phyloP scores from a whole-genome alignment of 2,329 filamentous ascomycete genomes.

The Hypomyces perniciosus region DNA sequence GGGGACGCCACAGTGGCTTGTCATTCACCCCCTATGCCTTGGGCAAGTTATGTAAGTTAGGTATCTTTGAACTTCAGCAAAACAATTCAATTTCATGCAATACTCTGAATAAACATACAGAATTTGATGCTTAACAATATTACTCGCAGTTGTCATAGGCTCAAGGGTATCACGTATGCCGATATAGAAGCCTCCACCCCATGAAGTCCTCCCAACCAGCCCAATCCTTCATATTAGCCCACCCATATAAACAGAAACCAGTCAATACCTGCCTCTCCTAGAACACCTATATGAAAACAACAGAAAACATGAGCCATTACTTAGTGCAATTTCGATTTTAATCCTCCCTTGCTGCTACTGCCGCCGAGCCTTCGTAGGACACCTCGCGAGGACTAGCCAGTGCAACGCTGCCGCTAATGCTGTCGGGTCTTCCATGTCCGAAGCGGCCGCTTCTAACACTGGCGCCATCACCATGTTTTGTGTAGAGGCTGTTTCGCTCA shows the following conservation, averaged over 20 bases:
- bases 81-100: too few relatives aligned
- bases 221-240: slow-evolving; percentile 7
- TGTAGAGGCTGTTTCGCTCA: slow-evolving; percentile 78
- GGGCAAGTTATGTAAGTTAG: background rate
- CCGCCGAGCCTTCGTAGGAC: slow-evolving; percentile 20
- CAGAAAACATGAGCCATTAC: background rate
- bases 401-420: slow-evolving; percentile 69
- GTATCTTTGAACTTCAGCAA: background rate
- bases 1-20: slow-evolving; percentile 20
- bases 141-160: slow-evolving; percentile 9
- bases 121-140: background rate
- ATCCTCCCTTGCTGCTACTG: slow-evolving; percentile 14
- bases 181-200: slow-evolving; percentile 18
- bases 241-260: slow-evolving; percentile 1
- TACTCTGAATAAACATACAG: too few relatives aligned
- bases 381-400: slow-evolving; percentile 52
- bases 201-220: background rate
- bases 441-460: slow-evolving; percentile 73
- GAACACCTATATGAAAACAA: slow-evolving; percentile 8
- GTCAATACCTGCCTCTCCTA: background rate
- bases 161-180: slow-evolving; percentile 26
- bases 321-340: background rate
- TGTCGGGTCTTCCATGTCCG: slow-evolving; percentile 75
- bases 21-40: background rate
- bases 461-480: slow-evolving; percentile 62